Evolutionary conservation across 345 rosid species (phyloP).

Genomic region (Gossypium longicalyx): DNA sequence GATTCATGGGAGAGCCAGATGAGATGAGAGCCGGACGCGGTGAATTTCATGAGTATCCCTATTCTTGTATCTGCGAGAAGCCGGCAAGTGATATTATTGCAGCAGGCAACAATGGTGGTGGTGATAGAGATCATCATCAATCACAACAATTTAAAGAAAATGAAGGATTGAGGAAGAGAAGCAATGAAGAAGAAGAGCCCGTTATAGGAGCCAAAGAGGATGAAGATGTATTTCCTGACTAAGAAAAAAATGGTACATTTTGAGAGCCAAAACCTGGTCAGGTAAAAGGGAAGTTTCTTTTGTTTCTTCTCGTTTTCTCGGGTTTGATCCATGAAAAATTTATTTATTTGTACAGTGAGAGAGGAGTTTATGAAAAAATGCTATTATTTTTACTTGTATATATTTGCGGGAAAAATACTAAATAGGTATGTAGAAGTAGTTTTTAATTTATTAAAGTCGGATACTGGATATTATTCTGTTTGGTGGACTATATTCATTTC

Average conservation of each 20-base stretch:
- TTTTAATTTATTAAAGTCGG: background rate
- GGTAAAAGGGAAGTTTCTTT: background rate
- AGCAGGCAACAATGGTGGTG: slow-evolving; percentile 21
- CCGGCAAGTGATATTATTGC: slow-evolving; percentile 30
- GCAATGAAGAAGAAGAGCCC: slow-evolving; percentile 16
- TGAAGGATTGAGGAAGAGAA: slow-evolving; percentile 21
- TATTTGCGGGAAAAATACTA: background rate
- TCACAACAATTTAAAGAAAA: slow-evolving; percentile 16
- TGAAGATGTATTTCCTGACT: slow-evolving; percentile 4
- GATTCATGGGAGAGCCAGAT: slow-evolving; percentile 97
- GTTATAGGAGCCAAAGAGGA: slow-evolving; percentile 26
- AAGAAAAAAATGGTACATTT: too few species aligned
- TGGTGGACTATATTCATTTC: background rate
- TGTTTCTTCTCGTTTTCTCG: background rate
- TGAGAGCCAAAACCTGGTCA: background rate
- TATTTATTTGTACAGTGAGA: slow-evolving; percentile 23
- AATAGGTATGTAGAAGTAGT: background rate
- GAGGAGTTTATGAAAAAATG: slow-evolving; percentile 9
- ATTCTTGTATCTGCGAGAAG: slow-evolving; percentile 72
- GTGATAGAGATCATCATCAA: background rate
- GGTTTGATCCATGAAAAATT: background rate
- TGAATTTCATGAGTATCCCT: slow-evolving; percentile 84
- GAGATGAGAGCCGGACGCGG: slow-evolving; percentile 81
- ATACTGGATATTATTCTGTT: background rate
- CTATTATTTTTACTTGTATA: slow-evolving; percentile 26